phyloP scores from a whole-genome alignment of 306 rosid genomes.

The Quercus bicolor region DNA sequence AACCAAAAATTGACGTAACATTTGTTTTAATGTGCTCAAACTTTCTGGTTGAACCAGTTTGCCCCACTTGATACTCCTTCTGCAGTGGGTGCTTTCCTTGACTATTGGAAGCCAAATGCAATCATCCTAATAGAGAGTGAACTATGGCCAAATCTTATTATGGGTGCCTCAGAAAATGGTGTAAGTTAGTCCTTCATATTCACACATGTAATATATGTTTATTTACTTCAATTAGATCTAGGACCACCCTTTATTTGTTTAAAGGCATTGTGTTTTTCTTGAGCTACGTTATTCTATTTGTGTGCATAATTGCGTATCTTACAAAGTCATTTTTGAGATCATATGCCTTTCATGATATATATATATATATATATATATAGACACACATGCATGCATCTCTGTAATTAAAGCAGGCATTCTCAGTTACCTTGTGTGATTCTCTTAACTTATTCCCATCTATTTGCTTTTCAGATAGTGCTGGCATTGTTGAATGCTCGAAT shows the following conservation, averaged over 20 bases:
- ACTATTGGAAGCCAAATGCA: constrained; percentile 78
- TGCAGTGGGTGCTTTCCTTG: constrained; percentile 60
- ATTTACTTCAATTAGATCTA: too few species aligned
- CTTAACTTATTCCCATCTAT: not conserved
- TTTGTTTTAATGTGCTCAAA: constrained; percentile 27
- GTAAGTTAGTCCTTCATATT: constrained; percentile 47
- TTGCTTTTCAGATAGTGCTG: constrained; percentile 55
- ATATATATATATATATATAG: not conserved
- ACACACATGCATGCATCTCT: not conserved
- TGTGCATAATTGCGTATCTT: not conserved
- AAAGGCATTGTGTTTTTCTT: too few species aligned
- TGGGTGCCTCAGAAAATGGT: constrained; percentile 68
- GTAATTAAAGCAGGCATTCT: not conserved
- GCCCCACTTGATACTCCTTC: constrained; percentile 76
- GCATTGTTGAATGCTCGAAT: constrained; percentile 84
- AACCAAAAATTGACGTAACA: constrained; percentile 3
- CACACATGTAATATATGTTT: not conserved
- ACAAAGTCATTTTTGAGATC: not conserved
- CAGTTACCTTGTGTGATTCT: constrained; percentile 12
- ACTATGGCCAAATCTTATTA: constrained; percentile 92
- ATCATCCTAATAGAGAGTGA: constrained; percentile 81
- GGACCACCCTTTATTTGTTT: too few species aligned
- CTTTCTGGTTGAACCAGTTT: constrained; percentile 47
- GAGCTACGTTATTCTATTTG: not conserved
- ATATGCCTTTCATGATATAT: too few species aligned